Evolutionary conservation across 2,329 filamentous ascomycete species (phyloP), one percentile per base, ranked within the genome.

Genomic region (Claviceps sp.): DNA sequence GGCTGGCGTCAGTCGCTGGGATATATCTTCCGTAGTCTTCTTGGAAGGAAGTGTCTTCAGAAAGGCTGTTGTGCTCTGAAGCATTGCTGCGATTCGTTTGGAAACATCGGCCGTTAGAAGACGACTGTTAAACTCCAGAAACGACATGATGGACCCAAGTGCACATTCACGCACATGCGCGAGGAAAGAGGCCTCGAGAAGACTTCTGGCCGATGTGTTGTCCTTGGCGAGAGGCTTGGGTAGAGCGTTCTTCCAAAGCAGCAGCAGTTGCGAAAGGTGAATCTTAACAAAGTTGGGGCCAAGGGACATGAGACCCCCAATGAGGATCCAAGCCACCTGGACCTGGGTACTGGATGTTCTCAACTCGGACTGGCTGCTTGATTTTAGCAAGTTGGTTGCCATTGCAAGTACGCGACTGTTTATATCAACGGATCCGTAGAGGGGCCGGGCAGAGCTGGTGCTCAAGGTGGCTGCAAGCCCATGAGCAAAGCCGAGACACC

Each of bases 281-380:
- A 97, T 97, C 69, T 98, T 98, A 67, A 97, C 91, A 66, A 98
- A 98, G 66, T 95, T 97, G 4, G 93, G 91, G 0, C 93, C 93
- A 1, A 98, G 77, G 0, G 90, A 89, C 91, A 97, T 97, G 51
- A 98, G 72, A 0, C 94, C 93, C 39, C 94, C 93, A 46, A 98
- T 95, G 52, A 98, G 73, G 47, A 95, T 94, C 91, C 93, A 98
- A 5, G 93, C 93, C 2, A 98, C 90, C 64, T 98, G 93, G 23
- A 98, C 89, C 63, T 98, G 93, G 1, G 89, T 95, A 60, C 88
- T 88, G 6, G 93, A 95, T 38, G 93, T 82, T 29, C 91, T 83
- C 50, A 98, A 73, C 64, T 98, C 91, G 1, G 88, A 93, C 62
- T 88, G 88, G 45, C 89, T 84, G 64, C 89, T 96, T 0, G 86